Base-by-base conservation (phyloP, 129 eudicot genomes). In the Solidago caesia region DNA sequence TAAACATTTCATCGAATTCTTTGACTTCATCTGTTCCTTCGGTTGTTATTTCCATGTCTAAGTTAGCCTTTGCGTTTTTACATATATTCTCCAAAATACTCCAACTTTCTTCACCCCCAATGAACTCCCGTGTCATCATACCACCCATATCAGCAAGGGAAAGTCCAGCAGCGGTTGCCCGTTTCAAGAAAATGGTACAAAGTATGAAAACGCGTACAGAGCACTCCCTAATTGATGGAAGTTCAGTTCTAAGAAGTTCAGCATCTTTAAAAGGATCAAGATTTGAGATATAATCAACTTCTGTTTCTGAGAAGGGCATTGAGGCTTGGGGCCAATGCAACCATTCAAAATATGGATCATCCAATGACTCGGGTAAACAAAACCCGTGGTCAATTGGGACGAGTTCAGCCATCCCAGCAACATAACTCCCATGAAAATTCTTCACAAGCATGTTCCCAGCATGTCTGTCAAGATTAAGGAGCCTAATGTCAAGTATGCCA, bases 271-370 rank as follows among this genome's bases (percentile, higher is more conserved):
- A 82, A 1, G 97, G 99, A 68, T 95, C 88, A 52, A 95, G 94
- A 49, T 73, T 74, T 27, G 90, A 81, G 56, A 95, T 91, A 64
- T 95, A 95, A 70, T 95, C 90, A 14, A 76, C 47, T 84, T 91
- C 99, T 61, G 81, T 14, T 63, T 95, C 94, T 14, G 99, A 88
- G 44, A 95, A 95, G 11, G 99, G 97, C 62, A 87, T 66, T 27
- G 89, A 85, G 16, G 97, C 92, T 85, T 95, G 99, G 42, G 99
- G 97, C 97, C 99, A 95, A 39, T 95, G 97, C 12, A 88, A 70
- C 99, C 99, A 95, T 84, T 95, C 99, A 8, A 91, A 95, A 80
- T 95, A 95, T 2, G 99, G 97, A 74, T 91, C 99, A 49, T 95
- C 99, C 15, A 95, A 82, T 66, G 94, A 77, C 56, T 91, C 96